Conservation (phyloP, 805 yeast species). For the Lipomyces kockii region DNA sequence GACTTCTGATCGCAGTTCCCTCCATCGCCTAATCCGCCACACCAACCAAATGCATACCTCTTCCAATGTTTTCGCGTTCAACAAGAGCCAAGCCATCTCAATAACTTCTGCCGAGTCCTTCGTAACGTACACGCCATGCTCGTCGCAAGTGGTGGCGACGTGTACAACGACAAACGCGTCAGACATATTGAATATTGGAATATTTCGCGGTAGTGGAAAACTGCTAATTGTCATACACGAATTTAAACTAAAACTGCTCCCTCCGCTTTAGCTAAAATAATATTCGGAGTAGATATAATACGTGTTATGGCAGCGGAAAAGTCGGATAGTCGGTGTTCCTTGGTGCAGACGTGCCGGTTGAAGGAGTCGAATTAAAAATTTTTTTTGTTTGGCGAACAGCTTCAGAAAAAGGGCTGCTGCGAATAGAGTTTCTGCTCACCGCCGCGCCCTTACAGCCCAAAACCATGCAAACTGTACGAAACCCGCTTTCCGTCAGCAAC, state of each 20-base stretch:
- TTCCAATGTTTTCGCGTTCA: conserved; percentile 59
- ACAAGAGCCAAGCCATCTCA: conserved; percentile 68
- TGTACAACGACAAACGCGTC: conserved; percentile 66
- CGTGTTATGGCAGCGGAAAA: neutral
- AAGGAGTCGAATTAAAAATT: conserved; percentile 4
- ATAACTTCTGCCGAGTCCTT: conserved; percentile 72
- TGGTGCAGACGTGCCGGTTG: neutral
- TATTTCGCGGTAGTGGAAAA: neutral
- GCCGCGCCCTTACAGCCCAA: no score
- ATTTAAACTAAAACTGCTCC: neutral
- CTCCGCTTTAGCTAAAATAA: neutral
- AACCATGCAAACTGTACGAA: no score
- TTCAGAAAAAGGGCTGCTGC: neutral
- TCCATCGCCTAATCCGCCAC: neutral
- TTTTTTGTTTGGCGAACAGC: conserved; percentile 13
- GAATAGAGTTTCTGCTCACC: neutral
- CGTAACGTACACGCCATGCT: conserved; percentile 59
- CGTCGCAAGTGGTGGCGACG: conserved; percentile 70
- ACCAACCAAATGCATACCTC: conserved; percentile 38
- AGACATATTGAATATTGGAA: conserved; percentile 46
- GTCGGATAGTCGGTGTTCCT: neutral
- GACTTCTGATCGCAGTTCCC: neutral
- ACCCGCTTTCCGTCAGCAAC: neutral
- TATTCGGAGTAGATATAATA: neutral
- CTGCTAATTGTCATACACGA: neutral